These are phyloP conservation scores for Dicorynia guianensis DNA, from an alignment of 306 rosid genomes.

Conservation along the genomic window DNA sequence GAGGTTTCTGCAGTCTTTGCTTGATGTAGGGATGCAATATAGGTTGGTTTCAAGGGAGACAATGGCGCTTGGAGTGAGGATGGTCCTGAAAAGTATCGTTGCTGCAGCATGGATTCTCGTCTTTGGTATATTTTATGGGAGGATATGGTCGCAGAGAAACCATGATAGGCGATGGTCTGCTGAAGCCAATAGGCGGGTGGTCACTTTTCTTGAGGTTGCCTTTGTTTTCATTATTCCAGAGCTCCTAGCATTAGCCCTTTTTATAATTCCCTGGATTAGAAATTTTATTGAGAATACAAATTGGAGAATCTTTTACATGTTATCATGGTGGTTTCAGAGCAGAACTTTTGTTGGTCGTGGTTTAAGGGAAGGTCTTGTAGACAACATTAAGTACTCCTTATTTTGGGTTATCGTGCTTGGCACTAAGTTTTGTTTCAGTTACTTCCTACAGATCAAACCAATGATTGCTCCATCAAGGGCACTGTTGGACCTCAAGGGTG, in stretches of 20 bases:
- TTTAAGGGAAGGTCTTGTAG: slow-evolving; percentile 87
- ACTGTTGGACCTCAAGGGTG: slow-evolving; percentile 50
- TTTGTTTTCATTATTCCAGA: slow-evolving; percentile 75
- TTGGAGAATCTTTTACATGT: slow-evolving; percentile 81
- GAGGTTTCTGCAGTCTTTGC: slow-evolving; percentile 81
- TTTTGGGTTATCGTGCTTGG: slow-evolving; percentile 90
- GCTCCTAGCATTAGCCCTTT: slow-evolving; percentile 74
- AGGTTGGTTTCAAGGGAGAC: slow-evolving; percentile 91
- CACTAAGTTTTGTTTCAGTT: slow-evolving; percentile 85
- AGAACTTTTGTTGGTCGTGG: slow-evolving; percentile 94
- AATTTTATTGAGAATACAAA: slow-evolving; percentile 87
- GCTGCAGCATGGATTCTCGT: slow-evolving; percentile 79
- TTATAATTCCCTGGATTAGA: slow-evolving; percentile 86
- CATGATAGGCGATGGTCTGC: slow-evolving; percentile 68
- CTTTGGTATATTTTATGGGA: slow-evolving; percentile 72
- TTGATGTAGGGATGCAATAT: slow-evolving; percentile 82
- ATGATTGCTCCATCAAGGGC: slow-evolving; percentile 78
- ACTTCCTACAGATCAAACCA: slow-evolving; percentile 90
- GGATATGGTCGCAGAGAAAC: slow-evolving; percentile 81
- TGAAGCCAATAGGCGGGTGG: slow-evolving; percentile 62
- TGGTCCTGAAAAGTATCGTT: slow-evolving; percentile 75
- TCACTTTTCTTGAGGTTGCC: slow-evolving; percentile 68
- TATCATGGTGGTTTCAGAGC: slow-evolving; percentile 96
- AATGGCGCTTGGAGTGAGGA: slow-evolving; percentile 72
- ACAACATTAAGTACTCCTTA: slow-evolving; percentile 75